A percentile compares a stretch with the other conserved stretches of the same genome.
phyloP scores from a whole-genome alignment of 257 asterid genomes.

The Solanum corneliomulleri region DNA sequence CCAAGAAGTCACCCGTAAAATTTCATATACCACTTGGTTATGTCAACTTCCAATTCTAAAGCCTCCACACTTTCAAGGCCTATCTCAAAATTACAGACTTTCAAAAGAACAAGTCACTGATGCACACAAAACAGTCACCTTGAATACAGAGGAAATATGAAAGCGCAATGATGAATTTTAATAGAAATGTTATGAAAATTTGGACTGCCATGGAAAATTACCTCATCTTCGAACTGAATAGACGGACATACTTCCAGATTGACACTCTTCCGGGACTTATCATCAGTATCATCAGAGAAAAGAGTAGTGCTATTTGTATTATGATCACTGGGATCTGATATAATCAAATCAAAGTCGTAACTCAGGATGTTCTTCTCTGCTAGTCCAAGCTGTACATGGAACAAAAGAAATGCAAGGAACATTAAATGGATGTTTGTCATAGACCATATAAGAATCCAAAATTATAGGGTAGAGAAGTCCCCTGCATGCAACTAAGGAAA shows the following conservation, averaged over 20 bases:
- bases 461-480: not conserved
- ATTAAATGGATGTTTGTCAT: not conserved
- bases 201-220: constrained; percentile 7
- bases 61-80: not conserved
- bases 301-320: constrained; percentile 90
- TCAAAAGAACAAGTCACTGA: not conserved
- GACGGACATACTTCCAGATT: constrained; percentile 51
- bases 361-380: constrained; percentile 86
- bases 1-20: not conserved
- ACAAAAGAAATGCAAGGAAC: not conserved
- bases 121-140: not conserved
- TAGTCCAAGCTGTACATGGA: constrained; percentile 78
- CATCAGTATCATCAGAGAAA: constrained; percentile 94
- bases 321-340: constrained; percentile 90
- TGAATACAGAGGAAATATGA: not conserved
- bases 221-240: constrained; percentile 62
- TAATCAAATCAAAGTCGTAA: constrained; percentile 73
- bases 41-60: not conserved
- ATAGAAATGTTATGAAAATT: not conserved
- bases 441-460: not conserved
- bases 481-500: not conserved
- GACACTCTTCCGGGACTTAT: constrained; percentile 47
- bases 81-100: not conserved
- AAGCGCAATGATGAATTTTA: not conserved
- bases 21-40: not conserved